Percentiles rank a stretch among this genome's conserved stretches.
These are phyloP conservation scores for Monosiga brevicollis DNA, from an alignment of 78 protist genomes.

Conservation along the genomic window DNA sequence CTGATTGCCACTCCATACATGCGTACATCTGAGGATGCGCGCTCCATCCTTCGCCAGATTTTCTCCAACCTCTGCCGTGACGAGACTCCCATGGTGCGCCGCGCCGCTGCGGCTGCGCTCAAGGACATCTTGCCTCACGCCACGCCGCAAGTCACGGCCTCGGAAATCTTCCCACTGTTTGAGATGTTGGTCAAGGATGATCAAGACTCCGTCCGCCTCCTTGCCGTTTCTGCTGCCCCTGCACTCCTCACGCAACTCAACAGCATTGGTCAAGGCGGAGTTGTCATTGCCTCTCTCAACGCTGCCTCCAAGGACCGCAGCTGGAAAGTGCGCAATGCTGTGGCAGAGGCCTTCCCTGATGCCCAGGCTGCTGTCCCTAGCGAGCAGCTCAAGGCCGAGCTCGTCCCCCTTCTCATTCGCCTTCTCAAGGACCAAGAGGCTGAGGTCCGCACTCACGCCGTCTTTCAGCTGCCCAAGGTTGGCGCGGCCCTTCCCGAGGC, in stretches of 20 bases:
- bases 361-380: neutral
- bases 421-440: constrained; percentile 89
- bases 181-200: constrained; percentile 64
- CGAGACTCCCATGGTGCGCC: constrained; percentile 90
- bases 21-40: constrained; percentile 19
- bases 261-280: constrained; percentile 44
- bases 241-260: constrained; percentile 49
- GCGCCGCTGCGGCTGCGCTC: constrained; percentile 76
- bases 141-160: too few relatives aligned
- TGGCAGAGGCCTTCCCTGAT: neutral
- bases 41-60: constrained; percentile 7
- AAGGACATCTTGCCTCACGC: too few relatives aligned
- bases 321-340: neutral
- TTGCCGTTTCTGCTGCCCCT: constrained; percentile 77
- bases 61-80: constrained; percentile 74
- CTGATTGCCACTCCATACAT: constrained; percentile 63
- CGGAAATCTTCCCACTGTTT: constrained; percentile 59
- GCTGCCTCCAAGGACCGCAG: constrained; percentile 49
- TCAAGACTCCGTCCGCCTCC: constrained; percentile 91
- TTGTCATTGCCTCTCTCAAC: constrained; percentile 52
- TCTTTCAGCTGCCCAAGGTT: constrained; percentile 58
- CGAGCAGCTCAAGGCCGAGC: neutral
- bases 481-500: constrained; percentile 39
- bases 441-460: constrained; percentile 93
- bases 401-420: neutral